These are phyloP conservation scores for Saraca asoca DNA, from an alignment of 331 rosid species.

Conservation along the genomic window DNA sequence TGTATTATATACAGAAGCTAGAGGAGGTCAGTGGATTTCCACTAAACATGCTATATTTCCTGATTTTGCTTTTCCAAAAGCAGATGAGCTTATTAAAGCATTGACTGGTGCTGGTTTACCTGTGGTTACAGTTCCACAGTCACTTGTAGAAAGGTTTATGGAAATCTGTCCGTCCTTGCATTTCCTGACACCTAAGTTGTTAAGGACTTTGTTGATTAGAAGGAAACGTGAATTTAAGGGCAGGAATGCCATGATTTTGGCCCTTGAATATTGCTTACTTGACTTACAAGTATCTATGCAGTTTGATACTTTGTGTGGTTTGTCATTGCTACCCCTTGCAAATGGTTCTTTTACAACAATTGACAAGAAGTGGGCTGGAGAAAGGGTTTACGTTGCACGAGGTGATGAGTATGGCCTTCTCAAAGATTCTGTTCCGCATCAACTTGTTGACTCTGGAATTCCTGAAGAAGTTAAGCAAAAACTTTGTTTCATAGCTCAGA, in stretches of 20 bases:
- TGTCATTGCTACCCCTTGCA: constrained; percentile 88
- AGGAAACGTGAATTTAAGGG: constrained; percentile 87
- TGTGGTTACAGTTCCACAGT: constrained; percentile 62
- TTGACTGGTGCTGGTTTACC: constrained; percentile 84
- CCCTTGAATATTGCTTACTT: constrained; percentile 92
- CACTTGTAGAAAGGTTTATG: constrained; percentile 76
- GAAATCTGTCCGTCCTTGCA: constrained; percentile 83
- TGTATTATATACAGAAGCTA: constrained; percentile 80
- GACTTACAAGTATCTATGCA: constrained; percentile 72
- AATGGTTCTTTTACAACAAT: constrained; percentile 75
- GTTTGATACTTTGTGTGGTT: constrained; percentile 65
- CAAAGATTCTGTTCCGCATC: constrained; percentile 83
- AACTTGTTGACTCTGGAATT: constrained; percentile 63
- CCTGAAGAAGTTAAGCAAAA: constrained; percentile 74
- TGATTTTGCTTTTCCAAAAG: constrained; percentile 78
- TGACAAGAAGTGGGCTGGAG: constrained; percentile 77
- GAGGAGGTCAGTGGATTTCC: constrained; percentile 97
- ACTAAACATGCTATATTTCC: constrained; percentile 91
- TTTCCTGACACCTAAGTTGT: constrained; percentile 81
- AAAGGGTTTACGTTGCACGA: constrained; percentile 81
- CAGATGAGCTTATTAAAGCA: constrained; percentile 65
- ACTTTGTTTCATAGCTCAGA: constrained; percentile 72
- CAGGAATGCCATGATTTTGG: constrained; percentile 72
- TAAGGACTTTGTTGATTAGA: constrained; percentile 74
- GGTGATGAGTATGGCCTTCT: constrained; percentile 89